These are phyloP conservation scores for Meyerozyma carpophila DNA, from an alignment of 1,139 yeast genomes.

Conservation along the genomic window DNA sequence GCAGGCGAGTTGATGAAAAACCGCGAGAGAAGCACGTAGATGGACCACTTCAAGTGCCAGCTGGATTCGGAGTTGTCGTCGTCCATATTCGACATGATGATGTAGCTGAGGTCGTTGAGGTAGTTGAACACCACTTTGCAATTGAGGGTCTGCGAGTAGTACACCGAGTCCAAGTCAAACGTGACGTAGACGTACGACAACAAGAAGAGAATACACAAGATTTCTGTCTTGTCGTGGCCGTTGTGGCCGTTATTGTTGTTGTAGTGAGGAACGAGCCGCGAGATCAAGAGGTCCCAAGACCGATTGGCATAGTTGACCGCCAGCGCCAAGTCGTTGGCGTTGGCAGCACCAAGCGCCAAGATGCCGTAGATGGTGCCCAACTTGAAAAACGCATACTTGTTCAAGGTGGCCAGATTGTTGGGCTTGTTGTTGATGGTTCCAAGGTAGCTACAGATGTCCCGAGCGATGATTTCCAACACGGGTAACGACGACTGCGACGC, in stretches of 20 bases:
- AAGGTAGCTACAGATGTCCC: neutral
- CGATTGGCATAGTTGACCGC: neutral
- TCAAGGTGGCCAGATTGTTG: neutral
- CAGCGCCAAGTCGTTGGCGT: neutral
- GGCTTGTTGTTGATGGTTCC: slow-evolving; percentile 1
- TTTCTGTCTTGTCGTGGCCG: slow-evolving; percentile 35
- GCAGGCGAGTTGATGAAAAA: neutral
- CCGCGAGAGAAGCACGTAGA: slow-evolving; percentile 7
- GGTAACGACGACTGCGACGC: neutral
- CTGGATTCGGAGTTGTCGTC: slow-evolving; percentile 5
- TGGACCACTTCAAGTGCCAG: slow-evolving; percentile 7
- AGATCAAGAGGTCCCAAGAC: slow-evolving; percentile 40
- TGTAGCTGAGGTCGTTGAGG: slow-evolving; percentile 34
- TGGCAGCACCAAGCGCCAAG: slow-evolving; percentile 1
- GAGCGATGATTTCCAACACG: neutral
- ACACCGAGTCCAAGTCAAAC: slow-evolving; percentile 17
- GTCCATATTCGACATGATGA: slow-evolving; percentile 14
- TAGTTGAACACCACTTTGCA: slow-evolving; percentile 34
- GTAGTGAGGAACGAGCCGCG: slow-evolving; percentile 39
- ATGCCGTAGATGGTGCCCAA: slow-evolving; percentile 2
- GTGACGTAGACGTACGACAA: slow-evolving; percentile 27
- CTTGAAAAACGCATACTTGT: neutral
- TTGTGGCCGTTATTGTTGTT: slow-evolving; percentile 16
- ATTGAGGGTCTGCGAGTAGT: slow-evolving; percentile 10
- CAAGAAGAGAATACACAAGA: slow-evolving; percentile 27